phyloP scores from a whole-genome alignment of 2,329 filamentous ascomycete genomes.

The Fusarium anguioides region DNA sequence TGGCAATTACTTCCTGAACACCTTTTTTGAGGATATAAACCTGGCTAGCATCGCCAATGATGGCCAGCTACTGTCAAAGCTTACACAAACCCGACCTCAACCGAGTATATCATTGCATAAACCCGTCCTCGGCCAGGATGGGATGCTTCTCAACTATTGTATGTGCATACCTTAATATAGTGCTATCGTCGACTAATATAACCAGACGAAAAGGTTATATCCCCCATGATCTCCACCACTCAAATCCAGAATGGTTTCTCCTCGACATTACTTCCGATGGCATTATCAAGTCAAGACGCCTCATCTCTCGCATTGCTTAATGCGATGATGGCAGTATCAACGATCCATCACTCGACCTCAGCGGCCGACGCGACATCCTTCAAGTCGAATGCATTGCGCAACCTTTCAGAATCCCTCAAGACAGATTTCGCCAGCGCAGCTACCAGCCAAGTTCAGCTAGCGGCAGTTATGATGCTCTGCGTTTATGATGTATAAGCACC shows the following conservation, averaged over 20 bases:
- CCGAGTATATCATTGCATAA: neutral
- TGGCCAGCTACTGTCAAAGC: neutral
- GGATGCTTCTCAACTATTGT: neutral
- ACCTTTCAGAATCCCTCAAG: neutral
- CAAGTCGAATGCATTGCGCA: neutral
- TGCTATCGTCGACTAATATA: neutral
- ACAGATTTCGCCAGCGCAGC: neutral
- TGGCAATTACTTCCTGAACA: conserved; percentile 1
- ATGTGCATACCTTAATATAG: neutral
- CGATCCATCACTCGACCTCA: neutral
- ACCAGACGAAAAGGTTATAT: neutral
- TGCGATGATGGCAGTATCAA: neutral
- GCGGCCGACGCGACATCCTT: neutral
- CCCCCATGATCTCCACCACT: neutral
- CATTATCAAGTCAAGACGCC: neutral
- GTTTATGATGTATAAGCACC: neutral
- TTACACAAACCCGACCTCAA: neutral
- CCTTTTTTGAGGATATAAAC: neutral
- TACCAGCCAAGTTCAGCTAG: neutral
- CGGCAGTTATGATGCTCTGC: conserved; percentile 4
- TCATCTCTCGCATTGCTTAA: neutral
- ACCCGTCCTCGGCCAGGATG: neutral
- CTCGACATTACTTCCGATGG: neutral
- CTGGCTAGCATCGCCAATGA: rapidly evolving
- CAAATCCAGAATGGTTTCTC: neutral